A percentile compares a stretch with the other conserved stretches of the same genome.
These are phyloP conservation scores for Rhytidhysteron rufulum DNA, from an alignment of 2,329 filamentous ascomycete species.

Conservation along the genomic window DNA sequence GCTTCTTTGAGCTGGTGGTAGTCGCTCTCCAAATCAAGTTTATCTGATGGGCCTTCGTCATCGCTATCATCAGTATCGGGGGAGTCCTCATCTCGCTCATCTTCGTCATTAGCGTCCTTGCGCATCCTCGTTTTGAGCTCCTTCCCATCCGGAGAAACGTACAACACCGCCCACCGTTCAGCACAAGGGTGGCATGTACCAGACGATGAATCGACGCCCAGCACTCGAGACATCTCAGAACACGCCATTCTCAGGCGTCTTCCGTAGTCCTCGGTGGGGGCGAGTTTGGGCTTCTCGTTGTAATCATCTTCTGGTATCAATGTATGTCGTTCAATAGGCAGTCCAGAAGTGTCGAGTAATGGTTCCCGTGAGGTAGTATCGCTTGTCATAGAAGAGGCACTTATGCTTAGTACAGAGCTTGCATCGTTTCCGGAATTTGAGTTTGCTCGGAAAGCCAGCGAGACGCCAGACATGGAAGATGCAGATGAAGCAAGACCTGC, in stretches of 20 bases:
- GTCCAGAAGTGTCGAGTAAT: conserved; percentile 47
- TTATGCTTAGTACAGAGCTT: conserved; percentile 68
- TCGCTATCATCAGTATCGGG: conserved; percentile 49
- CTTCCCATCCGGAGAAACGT: conserved; percentile 70
- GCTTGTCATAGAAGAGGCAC: conserved; percentile 68
- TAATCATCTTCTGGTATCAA: conserved; percentile 21
- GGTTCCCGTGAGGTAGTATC: conserved; percentile 67
- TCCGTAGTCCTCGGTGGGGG: conserved; percentile 39
- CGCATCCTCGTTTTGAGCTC: conserved; percentile 67
- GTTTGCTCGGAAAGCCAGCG: conserved; percentile 48
- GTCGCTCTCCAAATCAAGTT: conserved; percentile 66
- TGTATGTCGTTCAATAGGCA: conserved; percentile 15
- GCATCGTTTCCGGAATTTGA: conserved; percentile 56
- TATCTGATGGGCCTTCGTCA: conserved; percentile 40
- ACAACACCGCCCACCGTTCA: conserved; percentile 78
- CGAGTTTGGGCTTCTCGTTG: conserved; percentile 49
- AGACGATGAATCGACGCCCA: conserved; percentile 62
- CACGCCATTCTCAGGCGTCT: conserved; percentile 61
- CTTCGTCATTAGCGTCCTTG: conserved; percentile 62
- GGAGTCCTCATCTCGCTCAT: conserved; percentile 60
- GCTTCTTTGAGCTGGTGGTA: conserved; percentile 78
- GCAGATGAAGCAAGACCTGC: conserved; percentile 45
- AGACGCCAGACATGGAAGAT: conserved; percentile 48
- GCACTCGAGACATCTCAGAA: conserved; percentile 65
- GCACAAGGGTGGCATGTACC: conserved; percentile 74